A percentile compares a stretch with the other conserved stretches of the same genome.
These are phyloP conservation scores for Syzygium syzygioides DNA, from an alignment of 441 rosid species.

Conservation along the genomic window DNA sequence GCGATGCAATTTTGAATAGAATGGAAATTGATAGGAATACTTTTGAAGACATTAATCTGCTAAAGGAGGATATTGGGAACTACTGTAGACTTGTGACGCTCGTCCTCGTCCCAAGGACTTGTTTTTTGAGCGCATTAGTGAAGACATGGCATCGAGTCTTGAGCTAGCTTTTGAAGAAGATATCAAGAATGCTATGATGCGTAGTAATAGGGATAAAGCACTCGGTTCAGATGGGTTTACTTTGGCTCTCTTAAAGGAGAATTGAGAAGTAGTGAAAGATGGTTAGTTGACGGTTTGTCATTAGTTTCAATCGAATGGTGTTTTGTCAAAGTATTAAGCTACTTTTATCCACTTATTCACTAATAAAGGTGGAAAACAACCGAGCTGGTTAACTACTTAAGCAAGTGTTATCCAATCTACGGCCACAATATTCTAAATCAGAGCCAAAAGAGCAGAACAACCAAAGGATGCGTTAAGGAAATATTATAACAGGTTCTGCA, in stretches of 20 bases:
- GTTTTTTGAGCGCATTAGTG: not conserved
- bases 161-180: not conserved
- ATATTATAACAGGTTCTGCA: not conserved
- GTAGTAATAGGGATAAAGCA: not conserved
- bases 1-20: not conserved
- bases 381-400: not conserved
- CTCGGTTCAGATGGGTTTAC: not conserved
- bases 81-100: not conserved
- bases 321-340: not conserved
- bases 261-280: not conserved
- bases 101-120: not conserved
- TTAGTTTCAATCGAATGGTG: not conserved
- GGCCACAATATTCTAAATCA: not conserved
- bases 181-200: not conserved
- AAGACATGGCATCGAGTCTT: not conserved
- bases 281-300: not conserved
- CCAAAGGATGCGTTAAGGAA: not conserved
- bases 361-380: not conserved
- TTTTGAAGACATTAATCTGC: not conserved
- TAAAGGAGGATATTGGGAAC: not conserved
- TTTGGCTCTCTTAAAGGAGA: not conserved
- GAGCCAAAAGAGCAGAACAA: not conserved
- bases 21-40: not conserved
- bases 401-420: not conserved
- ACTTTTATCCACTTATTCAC: not conserved